Evolutionary conservation across 371 early-diverging fungal species (phyloP).

Genomic region (Paraphysoderma sedebokerense): DNA sequence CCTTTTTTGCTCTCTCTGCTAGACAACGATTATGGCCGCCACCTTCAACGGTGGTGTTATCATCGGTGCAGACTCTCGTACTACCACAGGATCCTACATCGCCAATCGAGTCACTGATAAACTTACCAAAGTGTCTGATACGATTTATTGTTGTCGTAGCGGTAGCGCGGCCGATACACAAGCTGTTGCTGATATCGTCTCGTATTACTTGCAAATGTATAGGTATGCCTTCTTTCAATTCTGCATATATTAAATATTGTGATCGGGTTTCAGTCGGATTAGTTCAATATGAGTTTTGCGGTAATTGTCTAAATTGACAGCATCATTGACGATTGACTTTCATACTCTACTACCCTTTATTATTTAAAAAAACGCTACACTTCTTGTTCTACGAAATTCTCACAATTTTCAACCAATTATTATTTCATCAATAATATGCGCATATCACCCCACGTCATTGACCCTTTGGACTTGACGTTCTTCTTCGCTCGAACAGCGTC

Average conservation of each 20-base stretch:
- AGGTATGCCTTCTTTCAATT: slow-evolving; percentile 26
- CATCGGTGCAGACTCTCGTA: slow-evolving; percentile 97
- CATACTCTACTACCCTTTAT: neutral
- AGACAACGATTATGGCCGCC: slow-evolving; percentile 99
- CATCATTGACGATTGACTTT: no score
- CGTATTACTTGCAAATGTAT: slow-evolving; percentile 81
- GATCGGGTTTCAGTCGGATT: no score
- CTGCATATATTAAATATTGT: neutral
- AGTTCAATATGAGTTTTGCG: no score
- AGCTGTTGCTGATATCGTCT: slow-evolving; percentile 90
- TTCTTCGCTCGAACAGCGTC: slow-evolving; percentile 26
- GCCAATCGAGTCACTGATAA: slow-evolving; percentile 98
- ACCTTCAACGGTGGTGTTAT: slow-evolving; percentile 90
- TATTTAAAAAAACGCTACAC: no score
- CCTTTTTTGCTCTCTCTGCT: slow-evolving; percentile 5
- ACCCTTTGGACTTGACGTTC: neutral
- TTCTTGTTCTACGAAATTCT: no score
- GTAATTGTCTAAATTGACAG: no score
- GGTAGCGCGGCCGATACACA: slow-evolving; percentile 99
- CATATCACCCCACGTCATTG: no score
- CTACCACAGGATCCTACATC: slow-evolving; percentile 92
- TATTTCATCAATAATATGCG: no score
- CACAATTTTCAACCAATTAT: no score
- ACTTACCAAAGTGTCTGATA: slow-evolving; percentile 90
- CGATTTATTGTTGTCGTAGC: slow-evolving; percentile 94